A percentile compares a stretch with the other conserved stretches of the same genome.
Conservation (phyloP, 2,329 filamentous ascomycete genomes). For the Thyridium curvatum region DNA sequence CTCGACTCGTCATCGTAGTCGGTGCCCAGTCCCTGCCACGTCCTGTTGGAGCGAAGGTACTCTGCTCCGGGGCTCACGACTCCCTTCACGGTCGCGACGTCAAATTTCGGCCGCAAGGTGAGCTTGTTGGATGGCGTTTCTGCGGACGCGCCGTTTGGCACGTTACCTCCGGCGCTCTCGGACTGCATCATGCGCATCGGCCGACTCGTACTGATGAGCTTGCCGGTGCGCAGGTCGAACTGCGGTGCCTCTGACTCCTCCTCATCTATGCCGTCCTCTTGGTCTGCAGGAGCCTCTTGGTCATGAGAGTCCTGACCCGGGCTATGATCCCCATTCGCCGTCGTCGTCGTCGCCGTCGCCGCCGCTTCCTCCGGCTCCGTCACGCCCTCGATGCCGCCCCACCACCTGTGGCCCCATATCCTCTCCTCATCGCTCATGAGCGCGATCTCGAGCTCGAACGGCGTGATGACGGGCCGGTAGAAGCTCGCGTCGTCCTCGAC, state of each 20-base stretch:
- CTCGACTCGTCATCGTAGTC: constrained; percentile 57
- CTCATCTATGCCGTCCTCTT: constrained; percentile 28
- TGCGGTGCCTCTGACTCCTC: constrained; percentile 78
- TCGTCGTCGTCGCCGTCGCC: constrained; percentile 15
- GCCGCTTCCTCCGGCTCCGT: constrained; percentile 31
- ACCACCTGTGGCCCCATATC: constrained; percentile 85
- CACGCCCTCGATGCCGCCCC: constrained; percentile 73
- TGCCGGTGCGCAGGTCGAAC: constrained; percentile 86
- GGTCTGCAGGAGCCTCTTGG: constrained; percentile 4
- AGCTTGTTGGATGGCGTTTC: constrained; percentile 42
- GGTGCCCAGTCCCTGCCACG: constrained; percentile 86
- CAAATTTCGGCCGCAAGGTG: constrained; percentile 49
- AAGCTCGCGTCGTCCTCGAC: constrained; percentile 79
- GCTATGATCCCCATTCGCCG: background rate
- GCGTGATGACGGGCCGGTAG: constrained; percentile 86
- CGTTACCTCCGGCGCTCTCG: constrained; percentile 14
- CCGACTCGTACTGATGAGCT: constrained; percentile 70
- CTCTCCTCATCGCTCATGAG: constrained; percentile 68
- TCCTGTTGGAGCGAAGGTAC: constrained; percentile 72
- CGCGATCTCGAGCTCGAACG: constrained; percentile 81
- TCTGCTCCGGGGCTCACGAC: constrained; percentile 88
- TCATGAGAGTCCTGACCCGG: constrained; percentile 8
- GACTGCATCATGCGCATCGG: constrained; percentile 56
- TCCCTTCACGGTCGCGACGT: constrained; percentile 76
- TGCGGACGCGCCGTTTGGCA: constrained; percentile 15